Evolutionary conservation across 768 basidiomycete species (phyloP).

Genomic region (Lentinula lateritia): DNA sequence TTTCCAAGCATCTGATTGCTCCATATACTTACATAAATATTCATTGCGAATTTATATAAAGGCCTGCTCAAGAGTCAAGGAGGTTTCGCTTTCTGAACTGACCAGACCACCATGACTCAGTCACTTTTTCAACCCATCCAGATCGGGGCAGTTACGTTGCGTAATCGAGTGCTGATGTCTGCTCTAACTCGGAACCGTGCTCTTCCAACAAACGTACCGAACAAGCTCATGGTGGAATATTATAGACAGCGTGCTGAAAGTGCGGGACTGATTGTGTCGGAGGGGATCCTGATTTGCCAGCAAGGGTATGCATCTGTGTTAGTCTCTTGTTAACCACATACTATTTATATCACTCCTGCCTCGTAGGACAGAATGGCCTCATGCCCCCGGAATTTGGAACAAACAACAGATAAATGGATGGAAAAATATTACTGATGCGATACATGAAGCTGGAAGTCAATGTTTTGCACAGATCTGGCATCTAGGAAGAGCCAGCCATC

Average conservation of each 20-base stretch:
- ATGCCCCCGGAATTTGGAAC: conserved; percentile 26
- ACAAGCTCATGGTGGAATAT: conserved; percentile 27
- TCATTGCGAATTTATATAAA: no score
- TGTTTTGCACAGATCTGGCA: conserved; percentile 22
- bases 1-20: no score
- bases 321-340: background rate
- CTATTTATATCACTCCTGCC: background rate
- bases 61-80: no score
- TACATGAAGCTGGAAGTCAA: conserved; percentile 25
- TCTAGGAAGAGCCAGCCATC: conserved; percentile 19
- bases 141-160: conserved; percentile 24
- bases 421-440: conserved; percentile 25
- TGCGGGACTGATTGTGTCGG: conserved; percentile 28
- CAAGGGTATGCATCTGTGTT: conserved; percentile 19
- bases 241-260: conserved; percentile 31
- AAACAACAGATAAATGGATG: conserved; percentile 23
- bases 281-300: conserved; percentile 22
- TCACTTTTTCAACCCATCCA: conserved; percentile 22
- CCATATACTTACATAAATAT: no score
- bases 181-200: conserved; percentile 31
- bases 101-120: background rate
- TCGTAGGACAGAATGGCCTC: conserved; percentile 23
- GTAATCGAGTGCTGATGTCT: conserved; percentile 28
- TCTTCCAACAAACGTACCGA: conserved; percentile 24
- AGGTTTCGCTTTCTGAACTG: no score